Evolutionary conservation across 768 basidiomycete species (phyloP), one percentile per base, ranked within the genome.

Genomic region (Leucocoprinus birnbaumii): DNA sequence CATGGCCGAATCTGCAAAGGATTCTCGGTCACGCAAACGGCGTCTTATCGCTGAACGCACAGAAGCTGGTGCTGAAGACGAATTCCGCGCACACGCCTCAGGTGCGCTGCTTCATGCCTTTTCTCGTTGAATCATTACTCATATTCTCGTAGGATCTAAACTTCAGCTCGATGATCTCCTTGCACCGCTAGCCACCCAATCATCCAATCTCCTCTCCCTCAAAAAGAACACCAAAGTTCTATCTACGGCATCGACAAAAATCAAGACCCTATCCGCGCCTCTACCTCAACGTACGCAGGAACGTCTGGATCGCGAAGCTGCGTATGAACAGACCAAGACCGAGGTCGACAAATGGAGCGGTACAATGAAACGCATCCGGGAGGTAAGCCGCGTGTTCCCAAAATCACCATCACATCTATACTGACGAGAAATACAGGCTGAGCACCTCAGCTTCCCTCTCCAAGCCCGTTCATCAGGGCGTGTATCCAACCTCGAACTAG

Each of bases 261-360:
- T 69, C 34, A 87, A 86, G 63, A 75, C 87, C 0, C 76, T 96
- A 5, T 72, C 91, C 3, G 92, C 91, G 0, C 96, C 96, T 0
- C 74, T 99, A 0, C 93, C 93, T 8, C 85, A 87, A 19, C 82
- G 94, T 27, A 82, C 87, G 0, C 91, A 97, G 66, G 94, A 97
- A 58, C 86, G 90, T 42, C 73, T 98, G 0, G 93, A 97, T 61
- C 86, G 96, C 47, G 86, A 94, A 65, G 96, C 94, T 7, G 96
- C 96, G 0, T 97, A 96, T 66, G 94, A 94, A 63, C 82, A 90
- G 69, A 98, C 95, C 3, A 93, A 91, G 66, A 80, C 83, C 58
- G 95, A 98, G 68, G 88, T 96, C 2, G 84, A 90, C 59, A 97
- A 96, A 74, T 98, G 96, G 97, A 83, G 83, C 24, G 85, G 83